Evolutionary conservation across 2,329 filamentous ascomycete genomes (phyloP).

Genomic region (Grosmannia huntii): DNA sequence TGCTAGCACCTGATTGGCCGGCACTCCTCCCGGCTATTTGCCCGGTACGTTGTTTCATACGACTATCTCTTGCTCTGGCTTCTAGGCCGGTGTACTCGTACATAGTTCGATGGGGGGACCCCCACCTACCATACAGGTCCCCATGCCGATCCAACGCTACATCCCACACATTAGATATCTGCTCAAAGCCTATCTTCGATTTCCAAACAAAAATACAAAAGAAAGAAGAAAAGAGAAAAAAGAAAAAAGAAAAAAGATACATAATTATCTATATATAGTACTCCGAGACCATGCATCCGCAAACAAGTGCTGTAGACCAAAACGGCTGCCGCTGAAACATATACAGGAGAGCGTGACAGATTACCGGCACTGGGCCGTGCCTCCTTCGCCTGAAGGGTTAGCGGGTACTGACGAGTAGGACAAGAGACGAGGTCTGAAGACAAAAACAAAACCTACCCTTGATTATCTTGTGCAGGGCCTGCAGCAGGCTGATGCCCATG

Average conservation of each 20-base stretch:
- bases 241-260: not conserved
- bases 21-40: not conserved
- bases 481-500: conserved; percentile 67
- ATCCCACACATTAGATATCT: not conserved
- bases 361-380: not conserved
- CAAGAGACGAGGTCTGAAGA: not conserved
- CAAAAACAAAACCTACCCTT: conserved; percentile 17
- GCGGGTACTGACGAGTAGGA: not conserved
- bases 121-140: not conserved
- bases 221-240: not conserved
- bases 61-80: not conserved
- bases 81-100: not conserved
- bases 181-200: not conserved
- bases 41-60: not conserved
- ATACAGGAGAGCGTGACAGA: not conserved
- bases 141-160: not conserved
- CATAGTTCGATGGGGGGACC: not conserved
- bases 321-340: not conserved
- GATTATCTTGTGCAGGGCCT: conserved; percentile 58
- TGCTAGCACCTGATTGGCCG: not conserved
- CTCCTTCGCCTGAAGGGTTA: not conserved
- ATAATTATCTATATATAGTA: not conserved
- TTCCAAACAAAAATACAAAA: not conserved
- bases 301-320: not conserved
- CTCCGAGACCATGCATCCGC: not conserved